These are phyloP conservation scores for Coleophoma eucalyptorum DNA, from an alignment of 2,329 filamentous ascomycete species.

Conservation along the genomic window DNA sequence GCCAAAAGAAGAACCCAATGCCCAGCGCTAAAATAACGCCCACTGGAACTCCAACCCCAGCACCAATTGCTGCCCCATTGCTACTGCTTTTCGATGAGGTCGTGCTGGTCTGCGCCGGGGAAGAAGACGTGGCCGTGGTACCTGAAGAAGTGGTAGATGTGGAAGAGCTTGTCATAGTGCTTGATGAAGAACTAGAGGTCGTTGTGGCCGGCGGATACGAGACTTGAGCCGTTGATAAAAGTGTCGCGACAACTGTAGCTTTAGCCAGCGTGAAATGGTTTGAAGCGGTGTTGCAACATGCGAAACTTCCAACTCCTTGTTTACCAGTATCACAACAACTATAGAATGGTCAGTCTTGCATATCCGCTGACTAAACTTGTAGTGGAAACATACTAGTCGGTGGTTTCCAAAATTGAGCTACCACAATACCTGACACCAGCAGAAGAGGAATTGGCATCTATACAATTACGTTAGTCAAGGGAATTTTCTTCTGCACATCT, in stretches of 20 bases:
- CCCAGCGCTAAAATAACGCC: slow-evolving; percentile 5
- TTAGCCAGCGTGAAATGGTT: slow-evolving; percentile 10
- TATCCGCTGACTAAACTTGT: no score
- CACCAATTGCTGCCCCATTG: slow-evolving; percentile 11
- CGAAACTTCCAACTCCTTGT: slow-evolving; percentile 9
- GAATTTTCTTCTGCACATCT: neutral
- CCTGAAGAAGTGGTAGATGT: slow-evolving; percentile 3
- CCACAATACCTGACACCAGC: slow-evolving; percentile 17
- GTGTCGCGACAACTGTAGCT: slow-evolving; percentile 8
- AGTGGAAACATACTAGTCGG: slow-evolving; percentile 10
- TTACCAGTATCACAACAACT: slow-evolving; percentile 15
- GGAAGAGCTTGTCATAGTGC: neutral
- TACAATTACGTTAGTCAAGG: neutral
- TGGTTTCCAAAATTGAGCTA: slow-evolving; percentile 13
- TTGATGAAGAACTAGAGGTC: slow-evolving; percentile 3
- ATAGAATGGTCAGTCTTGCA: no score
- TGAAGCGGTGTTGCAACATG: slow-evolving; percentile 8
- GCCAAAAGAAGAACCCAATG: slow-evolving; percentile 10
- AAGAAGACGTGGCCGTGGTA: neutral
- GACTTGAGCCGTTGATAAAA: slow-evolving; percentile 6
- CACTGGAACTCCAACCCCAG: slow-evolving; percentile 10
- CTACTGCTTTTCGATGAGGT: neutral
- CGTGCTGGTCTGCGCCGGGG: neutral
- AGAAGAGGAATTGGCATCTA: slow-evolving; percentile 12
- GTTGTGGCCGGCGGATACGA: slow-evolving; percentile 2